phyloP scores from a whole-genome alignment of 768 basidiomycete species.

The Cyclocybe cylindracea region DNA sequence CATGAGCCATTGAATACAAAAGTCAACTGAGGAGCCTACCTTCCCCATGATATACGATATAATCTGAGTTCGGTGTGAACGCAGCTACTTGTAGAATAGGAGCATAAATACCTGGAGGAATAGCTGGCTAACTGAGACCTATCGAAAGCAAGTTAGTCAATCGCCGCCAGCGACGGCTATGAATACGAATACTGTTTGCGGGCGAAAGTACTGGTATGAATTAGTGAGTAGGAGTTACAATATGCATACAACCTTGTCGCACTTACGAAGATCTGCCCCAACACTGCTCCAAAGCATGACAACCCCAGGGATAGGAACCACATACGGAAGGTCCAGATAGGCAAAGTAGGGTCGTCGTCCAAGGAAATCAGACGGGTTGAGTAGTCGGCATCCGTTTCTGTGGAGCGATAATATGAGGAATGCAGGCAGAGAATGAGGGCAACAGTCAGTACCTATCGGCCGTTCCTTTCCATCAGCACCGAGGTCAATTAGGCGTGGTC shows the following conservation, averaged over 20 bases:
- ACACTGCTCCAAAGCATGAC: constrained; percentile 53
- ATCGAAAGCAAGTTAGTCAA: not conserved
- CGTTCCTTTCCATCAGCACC: constrained; percentile 34
- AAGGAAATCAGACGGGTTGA: constrained; percentile 48
- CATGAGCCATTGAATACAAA: not conserved
- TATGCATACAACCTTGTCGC: too few relatives aligned
- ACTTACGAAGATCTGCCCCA: constrained; percentile 43
- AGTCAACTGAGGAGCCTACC: not conserved
- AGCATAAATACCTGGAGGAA: constrained; percentile 28
- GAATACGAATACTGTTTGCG: constrained; percentile 37
- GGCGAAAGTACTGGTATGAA: constrained; percentile 43
- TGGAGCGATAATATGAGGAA: not conserved
- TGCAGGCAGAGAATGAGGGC: not conserved
- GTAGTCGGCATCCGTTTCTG: constrained; percentile 44
- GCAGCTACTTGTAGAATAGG: not conserved
- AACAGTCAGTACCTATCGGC: constrained; percentile 24
- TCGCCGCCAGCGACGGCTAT: not conserved
- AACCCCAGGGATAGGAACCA: constrained; percentile 54
- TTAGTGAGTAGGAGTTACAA: too few relatives aligned
- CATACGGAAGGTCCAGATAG: constrained; percentile 51
- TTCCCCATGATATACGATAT: constrained; percentile 51
- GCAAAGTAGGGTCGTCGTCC: constrained; percentile 49
- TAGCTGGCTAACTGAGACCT: constrained; percentile 37
- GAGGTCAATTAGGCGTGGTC: constrained; percentile 28
- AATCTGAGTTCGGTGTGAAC: constrained; percentile 23